Conservation (phyloP, 345 rosid species). For the Reutealis trisperma region DNA sequence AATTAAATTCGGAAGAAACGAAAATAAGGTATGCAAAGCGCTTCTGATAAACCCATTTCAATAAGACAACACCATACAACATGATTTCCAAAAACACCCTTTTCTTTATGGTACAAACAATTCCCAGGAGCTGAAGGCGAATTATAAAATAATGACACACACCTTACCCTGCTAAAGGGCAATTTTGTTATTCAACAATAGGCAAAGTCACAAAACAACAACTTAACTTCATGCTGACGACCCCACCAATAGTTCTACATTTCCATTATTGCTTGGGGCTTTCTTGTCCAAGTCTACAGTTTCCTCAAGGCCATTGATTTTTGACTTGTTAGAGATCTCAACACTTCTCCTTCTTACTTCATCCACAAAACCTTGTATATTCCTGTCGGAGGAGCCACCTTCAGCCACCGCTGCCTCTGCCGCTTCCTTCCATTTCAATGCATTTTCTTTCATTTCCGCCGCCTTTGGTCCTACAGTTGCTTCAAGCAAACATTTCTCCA, state of each 20-base stretch:
- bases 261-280: not conserved
- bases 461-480: conserved; percentile 60
- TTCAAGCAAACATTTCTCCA: conserved; percentile 59
- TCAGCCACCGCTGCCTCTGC: conserved; percentile 69
- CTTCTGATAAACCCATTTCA: too few species aligned
- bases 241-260: not conserved
- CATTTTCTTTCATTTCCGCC: conserved; percentile 53
- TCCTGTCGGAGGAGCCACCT: conserved; percentile 66
- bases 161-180: too few species aligned
- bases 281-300: not conserved
- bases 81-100: too few species aligned
- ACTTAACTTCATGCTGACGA: not conserved
- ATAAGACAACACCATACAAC: too few species aligned
- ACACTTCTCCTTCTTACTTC: conserved; percentile 44
- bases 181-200: too few species aligned
- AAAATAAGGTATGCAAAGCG: too few species aligned
- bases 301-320: not conserved
- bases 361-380: conserved; percentile 60
- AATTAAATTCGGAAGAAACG: too few species aligned
- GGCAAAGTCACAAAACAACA: too few species aligned
- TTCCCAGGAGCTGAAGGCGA: too few species aligned
- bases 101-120: too few species aligned
- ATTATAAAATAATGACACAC: too few species aligned
- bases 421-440: conserved; percentile 61
- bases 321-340: not conserved